These are phyloP conservation scores for Penicillium fimorum DNA, from an alignment of 495 filamentous ascomycete species.

Conservation along the genomic window DNA sequence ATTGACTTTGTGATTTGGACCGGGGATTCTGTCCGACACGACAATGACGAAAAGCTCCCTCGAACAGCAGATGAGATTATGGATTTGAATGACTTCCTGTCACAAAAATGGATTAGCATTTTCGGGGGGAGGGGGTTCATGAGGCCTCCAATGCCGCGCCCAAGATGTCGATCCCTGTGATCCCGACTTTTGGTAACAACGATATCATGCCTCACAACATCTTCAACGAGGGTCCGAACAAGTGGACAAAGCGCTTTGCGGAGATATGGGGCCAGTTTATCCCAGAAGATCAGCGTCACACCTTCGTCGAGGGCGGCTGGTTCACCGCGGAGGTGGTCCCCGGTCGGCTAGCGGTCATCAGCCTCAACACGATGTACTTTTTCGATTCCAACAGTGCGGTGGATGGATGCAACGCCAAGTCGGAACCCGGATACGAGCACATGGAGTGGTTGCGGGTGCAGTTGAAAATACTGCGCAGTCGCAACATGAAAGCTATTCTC, in stretches of 20 bases:
- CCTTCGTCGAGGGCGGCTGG: slow-evolving; percentile 90
- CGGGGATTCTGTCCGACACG: slow-evolving; percentile 91
- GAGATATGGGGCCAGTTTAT: slow-evolving; percentile 84
- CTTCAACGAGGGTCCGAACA: slow-evolving; percentile 77
- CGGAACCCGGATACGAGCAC: slow-evolving; percentile 87
- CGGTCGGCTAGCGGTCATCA: slow-evolving; percentile 81
- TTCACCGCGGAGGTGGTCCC: slow-evolving; percentile 92
- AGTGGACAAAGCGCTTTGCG: slow-evolving; percentile 70
- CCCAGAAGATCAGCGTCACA: slow-evolving; percentile 87
- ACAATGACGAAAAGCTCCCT: slow-evolving; percentile 83
- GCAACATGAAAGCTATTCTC: slow-evolving; percentile 91
- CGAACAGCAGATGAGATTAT: slow-evolving; percentile 72
- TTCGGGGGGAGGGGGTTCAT: slow-evolving; percentile 55
- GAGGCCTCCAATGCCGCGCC: slow-evolving; percentile 41
- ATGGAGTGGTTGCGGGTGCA: slow-evolving; percentile 97
- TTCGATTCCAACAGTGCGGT: slow-evolving; percentile 89
- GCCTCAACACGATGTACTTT: slow-evolving; percentile 95
- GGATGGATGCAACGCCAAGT: slow-evolving; percentile 75
- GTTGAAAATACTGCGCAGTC: slow-evolving; percentile 73
- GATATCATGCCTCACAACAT: slow-evolving; percentile 98
- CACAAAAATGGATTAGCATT: slow-evolving; percentile 69
- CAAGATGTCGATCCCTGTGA: slow-evolving; percentile 70
- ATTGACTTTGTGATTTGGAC: slow-evolving; percentile 99
- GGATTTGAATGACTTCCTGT: slow-evolving; percentile 68
- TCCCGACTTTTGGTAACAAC: slow-evolving; percentile 95